Conservation (phyloP, 129 eudicot species). For the carrot (Daucus carota) region DNA sequence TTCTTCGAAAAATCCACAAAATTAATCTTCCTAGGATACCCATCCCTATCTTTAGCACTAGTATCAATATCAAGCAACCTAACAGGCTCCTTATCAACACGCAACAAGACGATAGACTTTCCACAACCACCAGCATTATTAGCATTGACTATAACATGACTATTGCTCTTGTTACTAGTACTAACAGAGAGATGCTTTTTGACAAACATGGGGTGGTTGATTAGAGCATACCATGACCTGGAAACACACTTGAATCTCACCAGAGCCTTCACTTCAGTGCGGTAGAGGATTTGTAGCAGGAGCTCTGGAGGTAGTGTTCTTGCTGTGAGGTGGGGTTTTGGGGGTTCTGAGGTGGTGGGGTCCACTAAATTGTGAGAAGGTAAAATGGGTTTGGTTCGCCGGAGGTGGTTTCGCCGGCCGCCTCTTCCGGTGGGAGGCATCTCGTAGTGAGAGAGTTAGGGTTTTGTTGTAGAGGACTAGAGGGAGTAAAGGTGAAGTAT, state of each 20-base stretch:
- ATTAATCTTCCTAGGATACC: constrained; percentile 1
- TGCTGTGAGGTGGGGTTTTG: not conserved
- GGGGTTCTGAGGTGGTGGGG: not conserved
- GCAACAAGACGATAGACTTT: not conserved
- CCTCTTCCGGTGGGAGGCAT: not conserved
- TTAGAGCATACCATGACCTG: not conserved
- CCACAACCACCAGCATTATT: not conserved
- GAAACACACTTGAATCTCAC: constrained; percentile 2
- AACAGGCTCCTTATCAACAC: not conserved
- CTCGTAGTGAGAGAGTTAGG: not conserved
- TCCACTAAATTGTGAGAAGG: not conserved
- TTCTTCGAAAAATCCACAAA: not conserved
- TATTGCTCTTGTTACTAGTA: not conserved
- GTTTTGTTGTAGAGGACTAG: not conserved
- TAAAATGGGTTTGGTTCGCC: not conserved
- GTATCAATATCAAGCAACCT: not conserved
- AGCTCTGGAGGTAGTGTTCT: not conserved
- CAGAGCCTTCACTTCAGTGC: not conserved
- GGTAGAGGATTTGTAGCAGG: not conserved
- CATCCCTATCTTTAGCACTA: not conserved
- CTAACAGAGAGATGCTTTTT: no score
- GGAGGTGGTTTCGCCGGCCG: not conserved
- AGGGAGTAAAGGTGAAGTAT: no score
- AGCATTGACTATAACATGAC: not conserved
- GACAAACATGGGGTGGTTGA: not conserved